A percentile compares a stretch with the other conserved stretches of the same genome.
phyloP scores from a whole-genome alignment of 257 asterid species.

The Eucommia ulmoides region DNA sequence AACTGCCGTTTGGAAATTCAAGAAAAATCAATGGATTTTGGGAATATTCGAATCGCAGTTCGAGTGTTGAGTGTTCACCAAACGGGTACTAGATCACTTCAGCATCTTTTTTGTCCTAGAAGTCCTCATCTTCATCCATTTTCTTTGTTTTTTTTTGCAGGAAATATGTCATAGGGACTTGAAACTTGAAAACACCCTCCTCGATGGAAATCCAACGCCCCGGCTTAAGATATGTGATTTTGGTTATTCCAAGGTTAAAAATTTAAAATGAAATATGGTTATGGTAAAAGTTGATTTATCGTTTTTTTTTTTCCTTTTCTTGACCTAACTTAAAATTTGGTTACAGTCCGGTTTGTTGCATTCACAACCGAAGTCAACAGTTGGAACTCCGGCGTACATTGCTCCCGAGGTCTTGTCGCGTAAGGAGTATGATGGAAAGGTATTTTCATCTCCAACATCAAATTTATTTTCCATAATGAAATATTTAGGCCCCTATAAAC shows the following conservation, averaged over 20 bases:
- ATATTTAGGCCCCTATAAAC: too few species aligned
- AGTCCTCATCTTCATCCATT: too few species aligned
- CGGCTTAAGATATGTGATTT: conserved; percentile 76
- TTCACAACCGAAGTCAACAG: conserved; percentile 93
- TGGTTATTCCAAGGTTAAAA: conserved; percentile 63
- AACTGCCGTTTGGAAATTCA: too few species aligned
- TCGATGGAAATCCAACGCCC: conserved; percentile 52
- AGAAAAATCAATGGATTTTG: too few species aligned
- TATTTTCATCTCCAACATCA: too few species aligned
- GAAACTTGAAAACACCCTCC: too few species aligned
- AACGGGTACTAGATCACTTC: too few species aligned
- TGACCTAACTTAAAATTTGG: too few species aligned
- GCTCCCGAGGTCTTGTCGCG: conserved; percentile 81
- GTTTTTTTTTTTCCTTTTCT: not conserved
- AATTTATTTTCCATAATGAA: too few species aligned
- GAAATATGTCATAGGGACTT: conserved; percentile 79
- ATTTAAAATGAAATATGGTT: not conserved
- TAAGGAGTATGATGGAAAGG: conserved; percentile 88
- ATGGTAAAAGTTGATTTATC: conserved; percentile 1
- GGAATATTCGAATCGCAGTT: not conserved
- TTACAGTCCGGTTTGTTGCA: conserved; percentile 76
- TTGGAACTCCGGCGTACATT: too few species aligned
- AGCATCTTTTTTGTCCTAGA: too few species aligned
- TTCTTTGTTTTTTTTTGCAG: conserved; percentile 24
- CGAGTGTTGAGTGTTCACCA: not conserved